These are phyloP conservation scores for Toxoplasma gondii DNA, from an alignment of 169 alveolate species.

Conservation along the genomic window DNA sequence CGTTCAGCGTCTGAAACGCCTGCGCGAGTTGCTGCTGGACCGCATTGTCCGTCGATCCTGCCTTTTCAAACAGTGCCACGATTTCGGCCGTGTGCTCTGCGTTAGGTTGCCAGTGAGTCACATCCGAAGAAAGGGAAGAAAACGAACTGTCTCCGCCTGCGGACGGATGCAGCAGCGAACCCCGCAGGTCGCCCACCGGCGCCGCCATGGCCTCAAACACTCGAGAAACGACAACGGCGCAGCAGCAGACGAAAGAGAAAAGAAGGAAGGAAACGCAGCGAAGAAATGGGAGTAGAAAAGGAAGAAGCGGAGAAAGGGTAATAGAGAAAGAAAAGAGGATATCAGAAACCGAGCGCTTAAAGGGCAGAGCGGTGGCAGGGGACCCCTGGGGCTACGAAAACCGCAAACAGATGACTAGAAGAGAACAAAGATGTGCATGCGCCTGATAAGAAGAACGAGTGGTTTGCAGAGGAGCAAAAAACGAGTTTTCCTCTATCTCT, in stretches of 20 bases:
- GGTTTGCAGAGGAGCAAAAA: too few relatives aligned
- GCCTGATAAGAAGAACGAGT: too few relatives aligned
- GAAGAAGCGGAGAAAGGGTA: too few relatives aligned
- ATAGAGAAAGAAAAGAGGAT: too few relatives aligned
- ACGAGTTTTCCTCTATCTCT: too few relatives aligned
- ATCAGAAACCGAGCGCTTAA: too few relatives aligned
- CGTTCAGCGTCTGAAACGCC: constrained; percentile 31
- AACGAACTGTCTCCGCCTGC: not conserved
- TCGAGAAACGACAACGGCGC: not conserved
- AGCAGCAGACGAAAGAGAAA: not conserved
- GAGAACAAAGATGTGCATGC: too few relatives aligned
- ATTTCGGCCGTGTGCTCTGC: not conserved
- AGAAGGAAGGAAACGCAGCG: not conserved
- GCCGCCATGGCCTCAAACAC: not conserved
- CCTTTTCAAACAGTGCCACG: not conserved
- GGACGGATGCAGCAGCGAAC: not conserved
- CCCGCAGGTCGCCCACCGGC: too few relatives aligned
- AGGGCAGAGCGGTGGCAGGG: too few relatives aligned
- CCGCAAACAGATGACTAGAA: too few relatives aligned
- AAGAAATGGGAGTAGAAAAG: too few relatives aligned
- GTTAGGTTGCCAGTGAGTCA: not conserved
- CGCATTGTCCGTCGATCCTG: not conserved
- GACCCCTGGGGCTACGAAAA: too few relatives aligned
- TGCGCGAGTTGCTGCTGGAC: constrained; percentile 39
- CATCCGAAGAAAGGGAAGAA: not conserved